Evolutionary conservation across 805 yeast genomes (phyloP), one percentile per base, ranked within the genome.

Genomic region (Diddensiella transvaalensis): DNA sequence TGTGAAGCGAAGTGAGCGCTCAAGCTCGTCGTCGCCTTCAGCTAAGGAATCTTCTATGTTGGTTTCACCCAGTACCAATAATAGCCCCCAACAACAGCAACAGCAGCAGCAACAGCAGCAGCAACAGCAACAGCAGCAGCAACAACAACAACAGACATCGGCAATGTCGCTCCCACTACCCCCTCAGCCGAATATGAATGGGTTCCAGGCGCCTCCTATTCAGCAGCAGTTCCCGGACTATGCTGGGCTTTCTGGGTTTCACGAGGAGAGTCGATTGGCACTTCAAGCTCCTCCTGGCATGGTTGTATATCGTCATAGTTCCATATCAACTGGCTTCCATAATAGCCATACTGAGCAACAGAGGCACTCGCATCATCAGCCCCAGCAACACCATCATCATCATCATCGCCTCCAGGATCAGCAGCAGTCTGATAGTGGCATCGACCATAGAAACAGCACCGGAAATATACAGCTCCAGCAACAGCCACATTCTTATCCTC

Each of bases 1-100:
- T 8, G 21, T 35, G 38, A 35, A 8, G 8, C 21, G 21, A 13
- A 17, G 38, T 17, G 38, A 13, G 21, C 15, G 21, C 17, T 35
- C 38, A 6, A 35, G 38, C 38, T 35, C 38, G 8, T 35, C 38
- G 38, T 35, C 38, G 38, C 38, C 38, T 8, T 35, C 38, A 8
- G 17, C 15, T 15, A 35, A 35, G 38, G 38, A 35, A 13, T 17
- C 15, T 6, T 8, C 15, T 17, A 8, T 35, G 38, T 10, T 13
- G 38, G 8, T 18, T 10, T 15, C 38, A 6, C 8, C 17, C 8
- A n/a, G 18, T 18, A 35, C 8, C 17, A 35, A 35, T 35, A 35
- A 15, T 18, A 8, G 8, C 8, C 38, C 8, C 15, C 21, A 35
- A 13, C 21, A n/a, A 18, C 38, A 35, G 17, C 17, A 18, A 17